Percentiles rank a stretch among this genome's conserved stretches.
phyloP scores from a whole-genome alignment of 2,329 filamentous ascomycete species.

The Phoma sp. region DNA sequence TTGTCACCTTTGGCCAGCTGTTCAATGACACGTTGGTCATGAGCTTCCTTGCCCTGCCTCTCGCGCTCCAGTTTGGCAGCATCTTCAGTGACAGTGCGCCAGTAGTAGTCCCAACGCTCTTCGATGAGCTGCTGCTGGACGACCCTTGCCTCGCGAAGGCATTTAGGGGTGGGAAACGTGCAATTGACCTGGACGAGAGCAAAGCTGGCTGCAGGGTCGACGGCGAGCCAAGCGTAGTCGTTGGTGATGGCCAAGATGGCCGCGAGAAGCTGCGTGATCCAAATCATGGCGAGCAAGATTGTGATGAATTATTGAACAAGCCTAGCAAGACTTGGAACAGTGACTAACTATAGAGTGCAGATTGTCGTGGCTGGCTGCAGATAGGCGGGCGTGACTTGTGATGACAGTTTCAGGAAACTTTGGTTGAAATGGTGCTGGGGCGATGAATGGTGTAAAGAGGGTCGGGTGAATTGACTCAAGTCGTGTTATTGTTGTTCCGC shows the following conservation, averaged over 20 bases:
- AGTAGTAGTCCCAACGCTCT: not conserved
- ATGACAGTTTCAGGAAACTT: not conserved
- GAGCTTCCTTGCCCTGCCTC: not conserved
- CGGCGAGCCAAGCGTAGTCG: not conserved
- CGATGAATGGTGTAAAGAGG: not conserved
- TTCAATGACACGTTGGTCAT: not conserved
- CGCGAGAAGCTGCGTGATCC: not conserved
- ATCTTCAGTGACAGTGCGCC: not conserved
- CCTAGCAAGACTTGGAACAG: too few relatives aligned
- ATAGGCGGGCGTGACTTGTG: not conserved
- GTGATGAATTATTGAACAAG: too few relatives aligned
- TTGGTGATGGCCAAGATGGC: not conserved
- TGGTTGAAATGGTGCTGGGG: too few relatives aligned
- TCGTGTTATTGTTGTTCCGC: not conserved
- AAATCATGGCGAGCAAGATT: not conserved
- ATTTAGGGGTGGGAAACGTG: not conserved
- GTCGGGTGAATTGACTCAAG: not conserved
- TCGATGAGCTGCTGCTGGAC: not conserved
- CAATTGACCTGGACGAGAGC: not conserved
- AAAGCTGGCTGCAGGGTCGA: not conserved
- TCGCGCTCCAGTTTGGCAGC: not conserved
- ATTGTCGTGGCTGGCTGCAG: not conserved
- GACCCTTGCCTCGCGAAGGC: not conserved
- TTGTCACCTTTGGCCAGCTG: slow-evolving; percentile 6
- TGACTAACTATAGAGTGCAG: too few relatives aligned